phyloP scores from a whole-genome alignment of 192 early-diverging fungal species.

The Allomyces macrogynus region DNA sequence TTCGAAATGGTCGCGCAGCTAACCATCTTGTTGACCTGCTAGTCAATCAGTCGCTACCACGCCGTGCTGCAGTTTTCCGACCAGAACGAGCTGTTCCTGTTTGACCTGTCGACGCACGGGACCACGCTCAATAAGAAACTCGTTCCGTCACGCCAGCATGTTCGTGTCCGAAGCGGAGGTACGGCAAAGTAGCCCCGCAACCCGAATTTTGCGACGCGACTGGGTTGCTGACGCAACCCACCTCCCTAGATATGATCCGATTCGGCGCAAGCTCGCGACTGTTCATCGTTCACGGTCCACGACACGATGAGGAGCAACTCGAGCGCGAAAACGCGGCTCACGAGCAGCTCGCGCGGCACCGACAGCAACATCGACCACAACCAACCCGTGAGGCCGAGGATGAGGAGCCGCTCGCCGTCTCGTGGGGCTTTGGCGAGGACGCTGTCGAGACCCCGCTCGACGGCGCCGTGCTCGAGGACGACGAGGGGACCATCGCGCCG shows the following conservation, averaged over 20 bases:
- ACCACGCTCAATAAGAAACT: neutral
- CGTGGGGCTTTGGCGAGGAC: neutral
- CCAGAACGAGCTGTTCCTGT: neutral
- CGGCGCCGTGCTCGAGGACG: neutral
- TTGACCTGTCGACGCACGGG: neutral
- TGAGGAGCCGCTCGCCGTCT: neutral
- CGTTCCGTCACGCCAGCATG: no score
- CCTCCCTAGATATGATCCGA: neutral
- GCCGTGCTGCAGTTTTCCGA: neutral
- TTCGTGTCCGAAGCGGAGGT: no score
- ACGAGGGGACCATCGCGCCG: neutral
- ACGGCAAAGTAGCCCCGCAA: no score
- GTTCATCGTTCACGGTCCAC: neutral
- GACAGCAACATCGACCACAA: neutral
- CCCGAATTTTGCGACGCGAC: no score
- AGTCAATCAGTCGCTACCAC: neutral
- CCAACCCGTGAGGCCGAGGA: neutral
- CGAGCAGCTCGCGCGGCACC: neutral
- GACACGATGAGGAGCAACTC: neutral
- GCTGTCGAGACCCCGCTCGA: neutral
- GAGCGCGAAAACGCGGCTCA: neutral
- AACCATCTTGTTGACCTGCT: no score
- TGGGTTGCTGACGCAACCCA: neutral
- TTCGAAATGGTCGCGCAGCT: no score
- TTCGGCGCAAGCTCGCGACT: neutral